Evolutionary conservation across 805 yeast species (phyloP), one percentile per base, ranked within the genome.

Genomic region (Wickerhamomyces chambardii): DNA sequence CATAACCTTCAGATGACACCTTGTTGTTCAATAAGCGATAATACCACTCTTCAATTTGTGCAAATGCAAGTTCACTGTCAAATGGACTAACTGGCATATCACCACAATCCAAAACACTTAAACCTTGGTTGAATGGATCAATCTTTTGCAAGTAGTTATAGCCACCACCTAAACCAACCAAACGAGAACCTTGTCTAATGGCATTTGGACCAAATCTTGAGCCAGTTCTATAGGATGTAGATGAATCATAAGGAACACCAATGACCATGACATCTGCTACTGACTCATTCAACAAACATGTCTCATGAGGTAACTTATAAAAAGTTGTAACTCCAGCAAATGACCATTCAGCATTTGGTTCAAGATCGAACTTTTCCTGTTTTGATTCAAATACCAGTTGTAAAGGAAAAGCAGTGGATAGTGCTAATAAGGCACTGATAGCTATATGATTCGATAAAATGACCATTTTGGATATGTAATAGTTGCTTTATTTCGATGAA

Each of bases 71-170:
- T 29, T 78, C 50, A 44, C 73, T 71, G 47, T 74, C 81, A 39
- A 72, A 71, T n/a, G 80, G 79, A 1, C 70, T 66, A 70, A 73
- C 66, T 24, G 78, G 72, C 14, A 73, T 70, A 48, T 74, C 80
- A 4, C 80, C 81, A 49, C 81, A 74, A 46, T 74, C 81, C 5
- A 73, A 64, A 25, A 69, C 55, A 6, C 56, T 51, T 24, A 62
- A 47, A 35, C 58, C 54, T 4, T 60, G 43, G 36, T 61, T 55
- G 48, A 69, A 74, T 4, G 78, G 76, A 40, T 72, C 61, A 22
- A 59, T 39, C 29, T 51, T 41, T 38, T 55, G 55, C 29, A 68
- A 48, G 33, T 59, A 57, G 3, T 66, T 55, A 21, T 55, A 56
- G 15, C 55, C 55, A 35, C 51, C 49, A 3, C 65, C 67, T 40